phyloP scores from a whole-genome alignment of 2,329 filamentous ascomycete genomes.

The Alternaria sp. region DNA sequence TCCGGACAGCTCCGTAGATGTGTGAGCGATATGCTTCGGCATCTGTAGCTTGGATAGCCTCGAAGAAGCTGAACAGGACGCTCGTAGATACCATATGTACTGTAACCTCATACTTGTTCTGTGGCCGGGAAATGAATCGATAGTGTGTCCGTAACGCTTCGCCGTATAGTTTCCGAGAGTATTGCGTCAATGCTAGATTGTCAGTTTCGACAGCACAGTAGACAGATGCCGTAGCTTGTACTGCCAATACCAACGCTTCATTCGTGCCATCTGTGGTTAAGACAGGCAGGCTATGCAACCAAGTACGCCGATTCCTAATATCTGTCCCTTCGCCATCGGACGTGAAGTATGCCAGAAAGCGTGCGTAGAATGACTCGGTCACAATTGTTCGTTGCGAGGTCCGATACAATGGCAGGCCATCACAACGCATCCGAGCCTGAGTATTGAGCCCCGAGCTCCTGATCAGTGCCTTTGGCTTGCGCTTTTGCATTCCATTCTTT shows the following conservation, averaged over 20 bases:
- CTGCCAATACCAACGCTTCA: conserved; percentile 33
- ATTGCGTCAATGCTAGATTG: conserved; percentile 27
- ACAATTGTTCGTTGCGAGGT: conserved; percentile 22
- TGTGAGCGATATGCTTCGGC: conserved; percentile 41
- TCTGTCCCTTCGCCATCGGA: conserved; percentile 34
- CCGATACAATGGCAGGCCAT: conserved; percentile 8
- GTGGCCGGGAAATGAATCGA: conserved; percentile 18
- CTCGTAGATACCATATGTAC: conserved; percentile 45
- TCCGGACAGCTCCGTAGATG: conserved; percentile 39
- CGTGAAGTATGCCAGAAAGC: conserved; percentile 27
- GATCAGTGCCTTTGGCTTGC: not conserved
- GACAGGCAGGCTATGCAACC: conserved; percentile 40
- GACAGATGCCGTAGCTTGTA: conserved; percentile 40
- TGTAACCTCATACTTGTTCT: conserved; percentile 26
- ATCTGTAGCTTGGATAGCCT: conserved; percentile 43
- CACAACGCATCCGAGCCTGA: not conserved
- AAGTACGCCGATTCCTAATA: conserved; percentile 36
- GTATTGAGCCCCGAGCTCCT: not conserved
- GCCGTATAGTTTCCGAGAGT: conserved; percentile 40
- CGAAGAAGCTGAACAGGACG: conserved; percentile 43
- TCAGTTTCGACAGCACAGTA: conserved; percentile 37
- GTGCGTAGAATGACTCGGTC: not conserved
- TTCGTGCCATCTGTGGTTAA: conserved; percentile 36
- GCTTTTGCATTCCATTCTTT: conserved; percentile 27
- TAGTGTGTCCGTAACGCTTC: conserved; percentile 36